Conservation (phyloP, 1,284 basidiomycete genomes). For the Peniophora sp. region DNA sequence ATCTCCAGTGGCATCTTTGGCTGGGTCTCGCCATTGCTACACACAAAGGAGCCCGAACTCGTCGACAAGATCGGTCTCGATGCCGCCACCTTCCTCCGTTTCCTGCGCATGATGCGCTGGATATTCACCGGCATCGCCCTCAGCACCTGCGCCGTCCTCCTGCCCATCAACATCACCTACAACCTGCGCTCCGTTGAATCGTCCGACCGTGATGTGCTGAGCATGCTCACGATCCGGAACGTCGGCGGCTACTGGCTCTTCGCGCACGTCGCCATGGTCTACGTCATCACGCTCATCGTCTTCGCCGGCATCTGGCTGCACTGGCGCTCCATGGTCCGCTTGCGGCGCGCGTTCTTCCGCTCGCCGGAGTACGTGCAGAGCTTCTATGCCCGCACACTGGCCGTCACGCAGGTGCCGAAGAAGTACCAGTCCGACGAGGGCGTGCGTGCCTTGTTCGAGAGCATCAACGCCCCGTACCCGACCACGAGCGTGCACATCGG, state of each 20-base stretch:
- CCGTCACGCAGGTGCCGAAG: conserved; percentile 67
- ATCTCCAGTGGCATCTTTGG: conserved; percentile 79
- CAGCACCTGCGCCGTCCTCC: conserved; percentile 66
- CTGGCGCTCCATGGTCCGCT: conserved; percentile 66
- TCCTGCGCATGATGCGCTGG: conserved; percentile 81
- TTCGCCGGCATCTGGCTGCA: conserved; percentile 61
- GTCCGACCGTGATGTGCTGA: conserved; percentile 51
- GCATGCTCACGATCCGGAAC: conserved; percentile 74
- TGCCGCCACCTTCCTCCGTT: conserved; percentile 88
- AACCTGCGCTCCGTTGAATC: conserved; percentile 55
- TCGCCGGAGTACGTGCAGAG: conserved; percentile 69
- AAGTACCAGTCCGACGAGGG: conserved; percentile 74
- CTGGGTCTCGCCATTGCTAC: conserved; percentile 84
- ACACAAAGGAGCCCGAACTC: conserved; percentile 81
- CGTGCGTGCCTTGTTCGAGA: conserved; percentile 61
- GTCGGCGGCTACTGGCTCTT: conserved; percentile 62
- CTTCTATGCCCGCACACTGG: conserved; percentile 75
- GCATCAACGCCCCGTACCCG: conserved; percentile 73
- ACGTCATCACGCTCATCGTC: conserved; percentile 64
- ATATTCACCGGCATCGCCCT: conserved; percentile 65
- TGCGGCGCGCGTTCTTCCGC: conserved; percentile 67
- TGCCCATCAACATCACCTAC: conserved; percentile 74
- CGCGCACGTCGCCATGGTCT: conserved; percentile 69
- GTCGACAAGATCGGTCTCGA: conserved; percentile 90
- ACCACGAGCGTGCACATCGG: conserved; percentile 82